Evolutionary conservation across 768 basidiomycete species (phyloP).

Genomic region (Phylloporus rhodoxanthus): DNA sequence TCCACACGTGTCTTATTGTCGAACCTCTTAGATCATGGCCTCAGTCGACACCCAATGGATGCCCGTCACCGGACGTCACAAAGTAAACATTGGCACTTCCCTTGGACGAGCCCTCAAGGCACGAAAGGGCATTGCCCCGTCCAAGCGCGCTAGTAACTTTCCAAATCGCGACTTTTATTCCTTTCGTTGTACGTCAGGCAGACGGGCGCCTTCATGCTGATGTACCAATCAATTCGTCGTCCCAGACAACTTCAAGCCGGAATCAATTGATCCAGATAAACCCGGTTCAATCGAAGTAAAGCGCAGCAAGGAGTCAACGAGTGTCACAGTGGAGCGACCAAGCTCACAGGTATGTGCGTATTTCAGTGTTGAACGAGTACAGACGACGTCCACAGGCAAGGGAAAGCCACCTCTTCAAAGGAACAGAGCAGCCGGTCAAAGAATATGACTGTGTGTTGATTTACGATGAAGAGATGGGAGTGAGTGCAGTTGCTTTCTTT

Average conservation of each 20-base stretch:
- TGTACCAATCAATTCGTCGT: neutral
- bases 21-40: slow-evolving; percentile 37
- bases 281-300: slow-evolving; percentile 62
- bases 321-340: slow-evolving; percentile 58
- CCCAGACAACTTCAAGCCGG: slow-evolving; percentile 72
- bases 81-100: slow-evolving; percentile 57
- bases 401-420: slow-evolving; percentile 52
- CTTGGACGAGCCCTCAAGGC: slow-evolving; percentile 63
- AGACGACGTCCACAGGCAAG: slow-evolving; percentile 34
- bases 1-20: slow-evolving; percentile 19
- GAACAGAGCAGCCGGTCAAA: slow-evolving; percentile 52
- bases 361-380: neutral
- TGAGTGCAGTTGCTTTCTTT: slow-evolving; percentile 30
- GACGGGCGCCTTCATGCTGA: neutral
- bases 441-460: slow-evolving; percentile 75
- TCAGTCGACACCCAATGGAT: slow-evolving; percentile 46
- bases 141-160: slow-evolving; percentile 37
- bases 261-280: slow-evolving; percentile 58
- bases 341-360: slow-evolving; percentile 48
- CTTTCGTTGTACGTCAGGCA: slow-evolving; percentile 57
- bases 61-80: slow-evolving; percentile 52
- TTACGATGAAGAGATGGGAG: slow-evolving; percentile 70
- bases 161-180: slow-evolving; percentile 70
- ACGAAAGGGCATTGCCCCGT: slow-evolving; percentile 48
- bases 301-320: slow-evolving; percentile 46